A percentile compares a stretch with the other conserved stretches of the same genome.
Evolutionary conservation across 2,329 filamentous ascomycete genomes (phyloP).

Genomic region (Ophiocordyceps camponoti-leonardi): DNA sequence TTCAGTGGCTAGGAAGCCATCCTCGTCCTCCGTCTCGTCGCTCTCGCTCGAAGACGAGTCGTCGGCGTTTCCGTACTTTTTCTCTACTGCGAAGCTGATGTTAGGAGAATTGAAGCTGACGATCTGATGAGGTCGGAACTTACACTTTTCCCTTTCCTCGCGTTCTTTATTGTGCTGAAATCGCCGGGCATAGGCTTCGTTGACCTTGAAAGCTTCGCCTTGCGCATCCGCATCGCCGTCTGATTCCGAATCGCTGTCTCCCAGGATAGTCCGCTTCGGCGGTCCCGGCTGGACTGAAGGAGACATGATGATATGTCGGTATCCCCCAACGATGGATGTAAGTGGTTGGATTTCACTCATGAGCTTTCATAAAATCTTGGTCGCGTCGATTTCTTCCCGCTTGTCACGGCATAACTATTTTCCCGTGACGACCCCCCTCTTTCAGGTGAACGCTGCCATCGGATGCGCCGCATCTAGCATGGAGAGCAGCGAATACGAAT

Average conservation of each 20-base stretch:
- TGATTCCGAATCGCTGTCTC: constrained; percentile 36
- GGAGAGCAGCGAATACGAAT: too few species aligned
- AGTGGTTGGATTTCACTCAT: neutral
- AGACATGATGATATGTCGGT: constrained; percentile 1
- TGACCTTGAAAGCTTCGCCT: constrained; percentile 54
- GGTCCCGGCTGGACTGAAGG: neutral
- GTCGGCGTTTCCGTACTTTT: constrained; percentile 45
- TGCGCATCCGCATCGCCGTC: constrained; percentile 23
- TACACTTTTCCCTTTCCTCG: constrained; percentile 61
- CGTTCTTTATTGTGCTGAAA: constrained; percentile 98
- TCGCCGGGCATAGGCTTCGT: constrained; percentile 71
- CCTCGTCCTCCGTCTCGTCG: constrained; percentile 78
- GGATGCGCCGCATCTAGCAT: neutral
- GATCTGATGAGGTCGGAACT: constrained; percentile 8
- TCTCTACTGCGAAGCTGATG: constrained; percentile 42
- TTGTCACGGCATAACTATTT: constrained; percentile 5
- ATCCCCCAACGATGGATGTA: too few species aligned
- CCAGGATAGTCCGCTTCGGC: constrained; percentile 32
- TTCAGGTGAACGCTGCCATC: neutral
- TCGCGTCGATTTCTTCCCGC: constrained; percentile 9
- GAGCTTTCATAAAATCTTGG: constrained; percentile 11
- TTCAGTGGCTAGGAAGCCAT: constrained; percentile 71
- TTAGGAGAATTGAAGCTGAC: neutral
- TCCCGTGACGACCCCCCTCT: constrained; percentile 1
- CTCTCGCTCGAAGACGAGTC: constrained; percentile 37